A percentile compares a stretch with the other conserved stretches of the same genome.
These are phyloP conservation scores for Stagonosporopsis rhizophila DNA, from an alignment of 2,329 filamentous ascomycete genomes.

Conservation along the genomic window DNA sequence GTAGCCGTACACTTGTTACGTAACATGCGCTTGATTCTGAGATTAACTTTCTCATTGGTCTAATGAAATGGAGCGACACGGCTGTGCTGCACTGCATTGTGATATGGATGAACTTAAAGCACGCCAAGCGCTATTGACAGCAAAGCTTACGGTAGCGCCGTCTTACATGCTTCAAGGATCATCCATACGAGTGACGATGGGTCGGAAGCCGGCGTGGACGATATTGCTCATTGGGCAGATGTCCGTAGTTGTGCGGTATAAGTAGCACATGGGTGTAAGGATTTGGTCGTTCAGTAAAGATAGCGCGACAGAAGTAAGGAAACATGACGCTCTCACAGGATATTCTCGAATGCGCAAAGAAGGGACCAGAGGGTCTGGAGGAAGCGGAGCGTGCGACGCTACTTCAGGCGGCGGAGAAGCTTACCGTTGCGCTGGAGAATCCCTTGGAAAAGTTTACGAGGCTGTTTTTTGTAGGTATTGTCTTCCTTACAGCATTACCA, in stretches of 20 bases:
- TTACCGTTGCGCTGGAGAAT: constrained; percentile 13
- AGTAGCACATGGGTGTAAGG: neutral
- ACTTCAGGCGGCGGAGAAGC: constrained; percentile 14
- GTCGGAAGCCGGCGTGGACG: neutral
- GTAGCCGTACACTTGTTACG: neutral
- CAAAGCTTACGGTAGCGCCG: neutral
- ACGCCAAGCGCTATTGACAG: neutral
- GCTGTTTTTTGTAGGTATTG: constrained; percentile 10
- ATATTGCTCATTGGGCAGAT: neutral
- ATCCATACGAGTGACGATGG: neutral
- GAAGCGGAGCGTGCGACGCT: constrained; percentile 19
- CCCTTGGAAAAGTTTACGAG: constrained; percentile 17
- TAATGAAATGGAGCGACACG: neutral
- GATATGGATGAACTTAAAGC: neutral
- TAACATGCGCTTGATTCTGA: neutral
- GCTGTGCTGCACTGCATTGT: neutral
- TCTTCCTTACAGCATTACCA: neutral
- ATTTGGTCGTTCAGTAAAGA: too few species aligned
- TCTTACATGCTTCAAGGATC: neutral
- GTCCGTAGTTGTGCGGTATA: neutral
- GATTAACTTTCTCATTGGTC: neutral
- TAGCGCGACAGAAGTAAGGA: neutral
- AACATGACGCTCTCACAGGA: constrained; percentile 6
- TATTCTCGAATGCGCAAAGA: constrained; percentile 2
- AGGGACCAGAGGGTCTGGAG: constrained; percentile 12